Evolutionary conservation across 257 asterid species (phyloP).

Genomic region (Fraxinus anomala): DNA sequence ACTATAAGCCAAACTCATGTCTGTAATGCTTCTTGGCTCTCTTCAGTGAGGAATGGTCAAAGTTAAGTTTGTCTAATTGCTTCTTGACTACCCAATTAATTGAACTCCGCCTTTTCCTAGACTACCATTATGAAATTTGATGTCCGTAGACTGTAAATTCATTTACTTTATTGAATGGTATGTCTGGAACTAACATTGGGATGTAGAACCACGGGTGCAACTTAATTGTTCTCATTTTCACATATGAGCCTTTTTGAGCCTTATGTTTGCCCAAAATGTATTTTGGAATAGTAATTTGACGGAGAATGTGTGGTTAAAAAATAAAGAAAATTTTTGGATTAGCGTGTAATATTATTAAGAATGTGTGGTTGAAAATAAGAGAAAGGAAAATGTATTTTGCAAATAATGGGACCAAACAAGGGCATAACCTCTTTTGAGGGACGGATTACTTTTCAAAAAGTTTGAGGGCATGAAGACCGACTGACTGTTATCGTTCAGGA

Average conservation of each 20-base stretch:
- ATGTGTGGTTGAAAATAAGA: too few species aligned
- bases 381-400: too few species aligned
- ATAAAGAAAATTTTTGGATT: too few species aligned
- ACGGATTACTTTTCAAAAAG: neutral
- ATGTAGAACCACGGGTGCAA: neutral
- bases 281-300: too few species aligned
- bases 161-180: neutral
- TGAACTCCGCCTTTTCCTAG: neutral
- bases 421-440: neutral
- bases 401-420: too few species aligned
- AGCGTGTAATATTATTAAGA: too few species aligned
- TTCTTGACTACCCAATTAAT: neutral
- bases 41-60: neutral
- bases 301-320: too few species aligned
- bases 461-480: neutral
- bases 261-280: too few species aligned
- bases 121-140: neutral
- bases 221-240: too few species aligned
- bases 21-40: neutral
- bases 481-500: neutral
- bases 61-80: neutral
- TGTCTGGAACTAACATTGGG: neutral
- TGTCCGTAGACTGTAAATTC: neutral
- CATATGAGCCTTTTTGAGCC: too few species aligned
- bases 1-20: neutral